These are phyloP conservation scores for Kappamyces sp. DNA, from an alignment of 192 early-diverging fungal species.

Conservation along the genomic window DNA sequence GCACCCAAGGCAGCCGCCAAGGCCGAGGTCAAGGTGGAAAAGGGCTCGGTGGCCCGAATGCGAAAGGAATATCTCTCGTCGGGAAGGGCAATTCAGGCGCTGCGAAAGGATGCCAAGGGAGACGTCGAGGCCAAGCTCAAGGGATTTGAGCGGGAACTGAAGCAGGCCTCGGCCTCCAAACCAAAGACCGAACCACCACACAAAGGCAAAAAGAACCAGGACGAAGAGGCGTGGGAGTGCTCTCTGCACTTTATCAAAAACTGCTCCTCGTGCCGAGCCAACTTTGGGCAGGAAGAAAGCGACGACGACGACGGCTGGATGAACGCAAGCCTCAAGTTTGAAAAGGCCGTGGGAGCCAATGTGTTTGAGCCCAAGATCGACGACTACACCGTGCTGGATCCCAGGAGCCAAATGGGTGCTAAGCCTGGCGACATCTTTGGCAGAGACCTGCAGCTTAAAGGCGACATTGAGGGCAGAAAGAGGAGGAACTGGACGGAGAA, in stretches of 20 bases:
- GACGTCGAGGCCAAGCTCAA: constrained; percentile 21
- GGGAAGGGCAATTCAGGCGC: constrained; percentile 23
- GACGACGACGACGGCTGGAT: constrained; percentile 67
- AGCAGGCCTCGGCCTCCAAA: constrained; percentile 14
- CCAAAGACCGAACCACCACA: not conserved
- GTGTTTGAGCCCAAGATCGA: constrained; percentile 47
- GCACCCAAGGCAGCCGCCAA: constrained; percentile 24
- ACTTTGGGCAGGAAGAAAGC: constrained; percentile 37
- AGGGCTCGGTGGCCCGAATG: constrained; percentile 23
- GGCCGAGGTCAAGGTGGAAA: constrained; percentile 25
- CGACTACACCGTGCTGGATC: constrained; percentile 42
- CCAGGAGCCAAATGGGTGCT: not conserved
- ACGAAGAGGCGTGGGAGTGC: constrained; percentile 43
- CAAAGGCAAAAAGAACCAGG: constrained; percentile 12
- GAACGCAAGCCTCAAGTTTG: constrained; percentile 67
- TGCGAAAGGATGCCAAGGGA: constrained; percentile 22
- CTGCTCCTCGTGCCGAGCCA: constrained; percentile 67
- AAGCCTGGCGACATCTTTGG: constrained; percentile 8
- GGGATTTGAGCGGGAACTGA: constrained; percentile 34
- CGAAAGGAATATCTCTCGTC: constrained; percentile 16
- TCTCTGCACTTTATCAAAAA: constrained; percentile 59
- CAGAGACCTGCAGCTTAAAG: constrained; percentile 7
- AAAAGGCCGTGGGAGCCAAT: constrained; percentile 53
- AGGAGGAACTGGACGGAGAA: constrained; percentile 9
- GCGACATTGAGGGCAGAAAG: constrained; percentile 10